Base-by-base conservation (phyloP, 2,329 filamentous ascomycete species). In the Penicillium paneum region DNA sequence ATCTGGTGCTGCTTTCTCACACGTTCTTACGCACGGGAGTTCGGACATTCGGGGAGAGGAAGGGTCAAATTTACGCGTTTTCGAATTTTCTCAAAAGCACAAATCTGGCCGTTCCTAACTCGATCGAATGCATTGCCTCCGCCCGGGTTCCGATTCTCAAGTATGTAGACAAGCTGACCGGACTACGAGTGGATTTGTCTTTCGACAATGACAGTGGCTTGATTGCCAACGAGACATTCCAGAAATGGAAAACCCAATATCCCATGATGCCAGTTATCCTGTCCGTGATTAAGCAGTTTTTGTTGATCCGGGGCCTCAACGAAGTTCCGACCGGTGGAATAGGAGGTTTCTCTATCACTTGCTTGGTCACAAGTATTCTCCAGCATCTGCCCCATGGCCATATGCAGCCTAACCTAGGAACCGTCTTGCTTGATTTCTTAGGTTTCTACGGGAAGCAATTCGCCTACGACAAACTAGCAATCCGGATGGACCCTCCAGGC, bases 71-170 rank as follows among this genome's bases (percentile, higher is more conserved):
- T 5, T 84, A 79, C 55, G 80, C 79, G 46, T 86, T 95, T 63
- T 77, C 79, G n/a, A 74, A 72, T 8, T 82, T 86, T 50, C 76
- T 96, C 2, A 72, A 79, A 26, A 70, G 71, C 1, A 74, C 81
- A 21, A 75, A 79, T 2, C 77, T 95, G 17, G 82, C 87, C 1
- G 77, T 82, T 15, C 67, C 77, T 1, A 76, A 80, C 7, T 79
- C 83, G 2, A 79, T 91, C 31, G 82, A 89, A 63, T 80, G 88
- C 32, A 90, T 99, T 61, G 67, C 81, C 1, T 79, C 81, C 60
- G 92, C 94, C 21, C 91, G 89, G 65, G 92, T 99, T 2, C 94
- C 94, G 0, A 84, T 99, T 50, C 84, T 97, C 74, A 99, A 99
- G 72, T 97, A 90, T 67, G 81, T 90, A 41, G 94, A 99, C 67